Evolutionary conservation across 306 rosid genomes (phyloP).

Genomic region (Cucumis hystrix): DNA sequence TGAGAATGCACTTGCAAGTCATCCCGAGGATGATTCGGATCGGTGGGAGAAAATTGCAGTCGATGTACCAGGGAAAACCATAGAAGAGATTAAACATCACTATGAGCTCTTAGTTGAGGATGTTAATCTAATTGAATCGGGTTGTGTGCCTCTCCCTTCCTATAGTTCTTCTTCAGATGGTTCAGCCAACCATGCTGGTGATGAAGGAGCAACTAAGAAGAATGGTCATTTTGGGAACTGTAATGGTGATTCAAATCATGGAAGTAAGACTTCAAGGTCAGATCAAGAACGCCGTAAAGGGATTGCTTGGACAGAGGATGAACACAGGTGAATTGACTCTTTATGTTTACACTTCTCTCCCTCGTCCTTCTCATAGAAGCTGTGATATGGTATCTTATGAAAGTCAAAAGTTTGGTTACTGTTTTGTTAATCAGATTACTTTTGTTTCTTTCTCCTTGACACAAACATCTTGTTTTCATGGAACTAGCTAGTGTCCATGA

Average conservation of each 20-base stretch:
- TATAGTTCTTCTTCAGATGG: conserved; percentile 70
- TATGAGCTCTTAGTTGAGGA: conserved; percentile 71
- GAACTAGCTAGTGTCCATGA: not conserved
- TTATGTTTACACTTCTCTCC: not conserved
- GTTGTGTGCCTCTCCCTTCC: conserved; percentile 62
- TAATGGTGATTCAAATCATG: conserved; percentile 49
- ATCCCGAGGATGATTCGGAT: conserved; percentile 60
- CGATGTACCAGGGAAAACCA: conserved; percentile 65
- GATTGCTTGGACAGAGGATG: conserved; percentile 97
- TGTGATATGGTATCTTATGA: not conserved
- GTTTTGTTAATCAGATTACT: not conserved
- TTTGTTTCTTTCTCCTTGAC: not conserved
- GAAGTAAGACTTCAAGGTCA: conserved; percentile 64
- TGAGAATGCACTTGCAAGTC: conserved; percentile 70
- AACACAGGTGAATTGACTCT: conserved; percentile 58
- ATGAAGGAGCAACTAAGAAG: conserved; percentile 55
- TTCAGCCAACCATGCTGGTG: conserved; percentile 46
- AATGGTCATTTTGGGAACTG: conserved; percentile 28
- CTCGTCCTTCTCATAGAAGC: not conserved
- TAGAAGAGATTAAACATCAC: conserved; percentile 67
- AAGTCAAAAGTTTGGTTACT: not conserved
- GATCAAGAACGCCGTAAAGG: conserved; percentile 97
- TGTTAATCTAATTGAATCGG: conserved; percentile 68
- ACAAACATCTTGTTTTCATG: not conserved
- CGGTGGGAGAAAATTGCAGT: conserved; percentile 82